Evolutionary conservation across 768 basidiomycete species (phyloP).

Genomic region (Russula foetens): DNA sequence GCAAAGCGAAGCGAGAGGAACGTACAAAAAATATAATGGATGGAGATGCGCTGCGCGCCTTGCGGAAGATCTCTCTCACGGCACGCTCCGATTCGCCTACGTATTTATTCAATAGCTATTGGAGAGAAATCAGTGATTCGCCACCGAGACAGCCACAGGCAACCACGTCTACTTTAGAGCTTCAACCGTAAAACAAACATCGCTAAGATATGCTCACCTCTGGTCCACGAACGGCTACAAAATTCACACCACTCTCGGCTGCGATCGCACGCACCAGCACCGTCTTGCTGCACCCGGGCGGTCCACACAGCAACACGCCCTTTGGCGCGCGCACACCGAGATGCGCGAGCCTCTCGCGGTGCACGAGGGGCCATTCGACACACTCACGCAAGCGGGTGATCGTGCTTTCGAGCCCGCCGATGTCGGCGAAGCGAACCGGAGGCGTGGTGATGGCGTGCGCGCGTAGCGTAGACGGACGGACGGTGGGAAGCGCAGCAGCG

Average conservation of each 20-base stretch:
- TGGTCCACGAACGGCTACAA: constrained; percentile 94
- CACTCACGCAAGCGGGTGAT: constrained; percentile 85
- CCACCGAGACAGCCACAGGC: no score
- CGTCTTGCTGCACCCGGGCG: constrained; percentile 97
- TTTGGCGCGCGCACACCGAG: constrained; percentile 84
- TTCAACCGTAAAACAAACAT: not conserved
- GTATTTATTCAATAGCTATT: constrained; percentile 87
- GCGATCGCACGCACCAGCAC: constrained; percentile 88
- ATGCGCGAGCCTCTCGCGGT: constrained; percentile 79
- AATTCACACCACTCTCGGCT: constrained; percentile 90
- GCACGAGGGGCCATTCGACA: constrained; percentile 91
- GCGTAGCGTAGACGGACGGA: constrained; percentile 91
- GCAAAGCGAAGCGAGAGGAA: constrained; percentile 9
- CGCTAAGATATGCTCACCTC: constrained; percentile 47
- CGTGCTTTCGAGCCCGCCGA: constrained; percentile 77
- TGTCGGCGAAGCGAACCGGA: constrained; percentile 74
- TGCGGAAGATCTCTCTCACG: constrained; percentile 91
- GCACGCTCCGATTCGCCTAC: constrained; percentile 96
- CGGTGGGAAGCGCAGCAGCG: constrained; percentile 56
- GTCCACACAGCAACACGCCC: constrained; percentile 88
- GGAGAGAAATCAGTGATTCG: not conserved
- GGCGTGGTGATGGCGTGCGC: constrained; percentile 86
- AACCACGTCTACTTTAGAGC: not conserved
- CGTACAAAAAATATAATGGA: constrained; percentile 95
- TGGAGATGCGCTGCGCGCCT: constrained; percentile 88